Base-by-base conservation (phyloP, 371 early-diverging fungal genomes). In the Smittium mucronatum region DNA sequence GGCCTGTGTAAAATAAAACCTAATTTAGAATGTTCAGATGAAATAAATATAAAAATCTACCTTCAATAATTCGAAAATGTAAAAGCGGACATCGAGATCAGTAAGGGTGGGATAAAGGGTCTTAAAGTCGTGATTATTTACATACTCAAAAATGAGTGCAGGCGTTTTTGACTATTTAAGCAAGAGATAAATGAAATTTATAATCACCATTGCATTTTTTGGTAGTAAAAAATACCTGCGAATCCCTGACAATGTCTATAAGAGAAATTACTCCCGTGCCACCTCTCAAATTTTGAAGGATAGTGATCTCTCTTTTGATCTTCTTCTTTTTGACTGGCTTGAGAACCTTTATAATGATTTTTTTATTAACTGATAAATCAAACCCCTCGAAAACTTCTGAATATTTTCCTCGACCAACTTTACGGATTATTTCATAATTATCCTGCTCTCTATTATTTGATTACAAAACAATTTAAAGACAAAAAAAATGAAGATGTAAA, bases 241-340 rank as follows among this genome's bases (percentile, higher is more conserved):
- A 94, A 79, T 99, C 99, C 68, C 93, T 81, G 36, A 98, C 99
- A 69, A 99, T 89, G 80, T 99, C 99, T 63, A 89, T 80, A 57
- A 99, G 85, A 67, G 89, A 85, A 70, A 99, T 87, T 63, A 99
- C 87, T 76, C 98, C 97, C 31, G 89, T 85, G 21, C 98, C 97
- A 36, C 95, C 95, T 30, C 88, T 86, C 59, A 99, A 83, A 76
- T 95, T 95, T 78, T 97, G 97, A 72, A 99, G 86, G 69, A 99
- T 97, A 76, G 94, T 93, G 75, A 99, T 93, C 81, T 99, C 99
- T 71, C 99, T 86, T 86, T 93, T 95, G 78, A 99, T 98, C 86
- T 99, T 99, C 88, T 94, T 95, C 88, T 94, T 93, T 84, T 94
- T 93, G 70, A 99, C 94, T 1, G 99, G 99, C 82, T 99, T 99